Conservation (phyloP, 148 eudicot genomes). For the Camellia granthamiana region DNA sequence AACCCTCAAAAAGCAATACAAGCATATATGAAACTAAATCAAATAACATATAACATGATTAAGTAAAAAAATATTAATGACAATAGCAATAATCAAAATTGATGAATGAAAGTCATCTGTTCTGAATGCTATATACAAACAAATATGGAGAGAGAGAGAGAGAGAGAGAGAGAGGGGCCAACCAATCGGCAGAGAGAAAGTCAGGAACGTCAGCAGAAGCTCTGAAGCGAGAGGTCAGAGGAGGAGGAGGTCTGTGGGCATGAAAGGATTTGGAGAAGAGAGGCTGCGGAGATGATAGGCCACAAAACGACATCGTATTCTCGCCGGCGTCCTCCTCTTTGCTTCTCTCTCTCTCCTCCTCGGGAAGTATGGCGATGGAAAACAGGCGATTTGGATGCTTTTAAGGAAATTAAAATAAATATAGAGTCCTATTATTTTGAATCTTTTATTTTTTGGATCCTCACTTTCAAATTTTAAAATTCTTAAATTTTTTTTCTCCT, state of each 20-base stretch:
- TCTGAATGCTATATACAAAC: not conserved
- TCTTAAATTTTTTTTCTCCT: too few species aligned
- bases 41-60: not conserved
- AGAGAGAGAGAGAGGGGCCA: not conserved
- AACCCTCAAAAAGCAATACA: not conserved
- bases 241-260: conserved; percentile 11
- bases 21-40: not conserved
- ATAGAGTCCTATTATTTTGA: too few species aligned
- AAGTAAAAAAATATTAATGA: not conserved
- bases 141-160: not conserved
- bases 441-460: too few species aligned
- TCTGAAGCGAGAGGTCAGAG: conserved; percentile 31
- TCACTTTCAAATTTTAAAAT: too few species aligned
- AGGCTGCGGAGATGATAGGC: conserved; percentile 25
- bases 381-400: too few species aligned
- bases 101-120: too few species aligned
- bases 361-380: not conserved
- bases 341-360: not conserved
- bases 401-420: too few species aligned
- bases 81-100: too few species aligned
- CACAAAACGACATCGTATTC: conserved; percentile 52
- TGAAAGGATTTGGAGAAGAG: conserved; percentile 24
- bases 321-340: not conserved
- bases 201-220: conserved; percentile 85
- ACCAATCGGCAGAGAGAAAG: conserved; percentile 82